Conservation (phyloP, 73 alveolate species). For the Blepharisma japonicum region DNA sequence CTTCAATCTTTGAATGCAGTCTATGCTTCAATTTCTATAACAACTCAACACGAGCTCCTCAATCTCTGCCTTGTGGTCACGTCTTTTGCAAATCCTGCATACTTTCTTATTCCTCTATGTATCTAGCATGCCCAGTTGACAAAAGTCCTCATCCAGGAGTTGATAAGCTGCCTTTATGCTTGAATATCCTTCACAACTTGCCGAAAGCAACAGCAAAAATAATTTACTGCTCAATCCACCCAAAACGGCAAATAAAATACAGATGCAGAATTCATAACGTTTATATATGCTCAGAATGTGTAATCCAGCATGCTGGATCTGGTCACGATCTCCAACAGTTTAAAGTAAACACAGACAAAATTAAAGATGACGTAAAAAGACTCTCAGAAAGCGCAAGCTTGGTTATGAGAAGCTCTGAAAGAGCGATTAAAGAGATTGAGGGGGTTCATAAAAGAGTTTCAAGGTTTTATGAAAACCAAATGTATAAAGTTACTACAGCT, state of each 20-base stretch:
- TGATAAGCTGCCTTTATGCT: conserved; percentile 45
- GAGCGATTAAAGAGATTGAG: too few relatives aligned
- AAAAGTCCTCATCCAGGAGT: conserved; percentile 32
- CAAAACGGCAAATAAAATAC: conserved; percentile 36
- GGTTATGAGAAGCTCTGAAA: too few relatives aligned
- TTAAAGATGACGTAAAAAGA: too few relatives aligned
- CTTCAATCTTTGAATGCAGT: conserved; percentile 50
- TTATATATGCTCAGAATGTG: conserved; percentile 47
- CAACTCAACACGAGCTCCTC: conserved; percentile 35
- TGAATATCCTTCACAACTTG: conserved; percentile 42
- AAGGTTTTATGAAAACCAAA: too few relatives aligned
- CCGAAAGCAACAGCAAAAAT: conserved; percentile 14
- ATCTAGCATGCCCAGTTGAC: conserved; percentile 49
- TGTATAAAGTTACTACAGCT: too few relatives aligned
- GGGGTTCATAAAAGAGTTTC: too few relatives aligned
- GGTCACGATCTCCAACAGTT: conserved; percentile 21
- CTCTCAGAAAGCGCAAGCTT: too few relatives aligned
- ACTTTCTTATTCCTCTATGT: conserved; percentile 10
- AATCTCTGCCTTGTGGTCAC: conserved; percentile 56
- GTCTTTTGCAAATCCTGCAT: conserved; percentile 44
- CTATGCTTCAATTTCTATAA: conserved; percentile 42
- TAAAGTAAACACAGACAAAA: too few relatives aligned
- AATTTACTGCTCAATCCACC: conserved; percentile 37
- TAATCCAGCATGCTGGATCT: conserved; percentile 42
- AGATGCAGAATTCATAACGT: conserved; percentile 36